phyloP scores from a whole-genome alignment of 2,329 filamentous ascomycete genomes.

The Colletotrichum sojae region DNA sequence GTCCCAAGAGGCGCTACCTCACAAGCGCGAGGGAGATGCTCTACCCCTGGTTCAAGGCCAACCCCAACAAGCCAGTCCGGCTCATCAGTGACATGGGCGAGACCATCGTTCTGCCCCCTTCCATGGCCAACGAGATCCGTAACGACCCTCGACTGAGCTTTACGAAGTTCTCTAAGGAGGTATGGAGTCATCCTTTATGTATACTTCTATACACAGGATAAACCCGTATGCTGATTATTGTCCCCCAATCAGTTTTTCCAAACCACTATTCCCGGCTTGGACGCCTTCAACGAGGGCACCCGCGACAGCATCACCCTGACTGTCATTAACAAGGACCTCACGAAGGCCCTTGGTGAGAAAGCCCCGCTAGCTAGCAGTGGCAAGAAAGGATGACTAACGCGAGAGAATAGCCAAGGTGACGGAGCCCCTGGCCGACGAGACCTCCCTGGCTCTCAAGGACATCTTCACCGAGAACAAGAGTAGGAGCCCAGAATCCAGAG shows the following conservation, averaged over 20 bases:
- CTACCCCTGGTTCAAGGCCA: constrained; percentile 21
- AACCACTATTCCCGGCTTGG: constrained; percentile 3
- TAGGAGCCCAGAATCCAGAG: background rate
- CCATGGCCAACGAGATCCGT: constrained; percentile 28
- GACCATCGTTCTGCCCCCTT: constrained; percentile 9
- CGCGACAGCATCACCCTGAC: constrained; percentile 8
- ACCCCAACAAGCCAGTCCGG: constrained; percentile 22
- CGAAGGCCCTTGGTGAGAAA: constrained; percentile 17
- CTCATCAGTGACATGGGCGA: constrained; percentile 15
- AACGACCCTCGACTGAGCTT: constrained; percentile 18
- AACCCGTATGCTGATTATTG: background rate
- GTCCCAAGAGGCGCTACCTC: constrained; percentile 14
- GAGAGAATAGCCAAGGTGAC: constrained; percentile 25
- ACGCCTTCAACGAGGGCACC: constrained; percentile 21
- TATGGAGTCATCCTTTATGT: background rate
- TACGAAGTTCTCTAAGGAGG: background rate
- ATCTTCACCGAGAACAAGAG: constrained; percentile 13
- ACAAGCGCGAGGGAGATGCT: constrained; percentile 9
- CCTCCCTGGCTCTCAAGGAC: constrained; percentile 7
- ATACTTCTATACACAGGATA: background rate
- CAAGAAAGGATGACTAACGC: background rate
- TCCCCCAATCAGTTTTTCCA: constrained; percentile 15
- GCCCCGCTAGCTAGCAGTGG: too few species aligned
- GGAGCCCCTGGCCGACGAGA: constrained; percentile 26
- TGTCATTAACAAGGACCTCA: constrained; percentile 31